A percentile compares a stretch with the other conserved stretches of the same genome.
These are phyloP conservation scores for Pichia cabralensis DNA, from an alignment of 805 yeast genomes.

Conservation along the genomic window DNA sequence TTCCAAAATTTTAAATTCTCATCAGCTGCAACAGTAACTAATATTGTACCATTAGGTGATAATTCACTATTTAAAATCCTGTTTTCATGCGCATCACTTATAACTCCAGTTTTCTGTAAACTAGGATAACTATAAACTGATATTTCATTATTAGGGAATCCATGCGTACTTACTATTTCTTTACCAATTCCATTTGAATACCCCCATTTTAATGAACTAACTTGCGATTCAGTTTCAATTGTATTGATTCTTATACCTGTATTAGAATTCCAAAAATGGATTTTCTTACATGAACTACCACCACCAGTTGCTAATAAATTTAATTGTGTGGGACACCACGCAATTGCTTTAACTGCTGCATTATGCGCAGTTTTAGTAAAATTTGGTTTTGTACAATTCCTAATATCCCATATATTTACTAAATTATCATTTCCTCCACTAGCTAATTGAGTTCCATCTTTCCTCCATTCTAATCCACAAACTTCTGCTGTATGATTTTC, in stretches of 20 bases:
- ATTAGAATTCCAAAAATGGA: constrained; percentile 92
- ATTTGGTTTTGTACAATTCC: constrained; percentile 57
- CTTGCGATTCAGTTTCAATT: constrained; percentile 88
- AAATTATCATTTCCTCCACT: constrained; percentile 93
- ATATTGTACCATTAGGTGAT: constrained; percentile 81
- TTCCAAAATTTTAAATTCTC: constrained; percentile 95
- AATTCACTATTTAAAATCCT: constrained; percentile 74
- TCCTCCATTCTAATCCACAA: constrained; percentile 81
- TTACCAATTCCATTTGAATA: constrained; percentile 57
- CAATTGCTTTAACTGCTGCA: constrained; percentile 91
- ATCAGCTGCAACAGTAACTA: constrained; percentile 94
- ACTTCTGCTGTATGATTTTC: constrained; percentile 77
- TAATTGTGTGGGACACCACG: constrained; percentile 87
- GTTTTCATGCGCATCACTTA: constrained; percentile 78
- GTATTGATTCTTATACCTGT: constrained; percentile 82
- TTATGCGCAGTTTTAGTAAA: constrained; percentile 71
- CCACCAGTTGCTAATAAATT: constrained; percentile 94
- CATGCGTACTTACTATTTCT: constrained; percentile 91
- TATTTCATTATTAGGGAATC: constrained; percentile 80
- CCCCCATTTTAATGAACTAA: constrained; percentile 91
- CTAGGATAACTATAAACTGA: constrained; percentile 81
- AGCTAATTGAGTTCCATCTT: constrained; percentile 78
- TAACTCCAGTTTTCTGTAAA: constrained; percentile 79
- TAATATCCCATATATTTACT: constrained; percentile 87
- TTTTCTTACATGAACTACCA: constrained; percentile 80